Evolutionary conservation across 2,329 filamentous ascomycete genomes (phyloP).

Genomic region (Trichoderma lentiforme): DNA sequence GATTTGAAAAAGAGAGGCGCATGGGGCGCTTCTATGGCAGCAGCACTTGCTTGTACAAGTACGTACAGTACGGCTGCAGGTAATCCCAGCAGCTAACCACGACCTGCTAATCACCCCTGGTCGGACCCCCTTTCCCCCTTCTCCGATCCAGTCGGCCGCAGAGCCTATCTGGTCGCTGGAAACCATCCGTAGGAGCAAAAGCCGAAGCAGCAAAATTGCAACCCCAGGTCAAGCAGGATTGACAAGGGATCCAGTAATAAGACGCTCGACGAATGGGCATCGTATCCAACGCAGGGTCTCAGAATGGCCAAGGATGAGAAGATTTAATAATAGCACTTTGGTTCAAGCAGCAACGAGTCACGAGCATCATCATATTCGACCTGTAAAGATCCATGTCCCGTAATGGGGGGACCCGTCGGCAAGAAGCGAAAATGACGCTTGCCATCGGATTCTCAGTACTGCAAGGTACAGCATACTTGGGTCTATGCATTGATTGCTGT

Average conservation of each 20-base stretch:
- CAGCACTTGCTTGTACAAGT: neutral
- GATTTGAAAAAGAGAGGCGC: neutral
- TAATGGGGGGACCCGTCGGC: neutral
- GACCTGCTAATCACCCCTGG: neutral
- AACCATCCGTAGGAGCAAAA: neutral
- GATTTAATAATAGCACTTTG: constrained; percentile 9
- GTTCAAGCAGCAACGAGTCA: neutral
- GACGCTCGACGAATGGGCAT: neutral
- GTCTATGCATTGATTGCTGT: neutral
- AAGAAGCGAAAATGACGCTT: constrained; percentile 11
- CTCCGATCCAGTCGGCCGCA: constrained; percentile 9
- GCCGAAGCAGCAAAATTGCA: constrained; percentile 2
- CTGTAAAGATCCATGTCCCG: neutral
- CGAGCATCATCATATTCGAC: neutral
- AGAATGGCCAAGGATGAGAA: neutral
- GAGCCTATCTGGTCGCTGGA: neutral
- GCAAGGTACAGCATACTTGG: neutral
- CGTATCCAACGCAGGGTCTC: neutral
- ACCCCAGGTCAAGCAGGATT: neutral
- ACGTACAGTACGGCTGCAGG: neutral
- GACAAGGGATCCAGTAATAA: neutral
- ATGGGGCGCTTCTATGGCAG: neutral
- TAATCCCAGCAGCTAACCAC: neutral
- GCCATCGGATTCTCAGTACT: neutral
- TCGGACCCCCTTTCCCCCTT: neutral